Base-by-base conservation (phyloP, 2,329 filamentous ascomycete genomes). In the Colletotrichum plurivorum region DNA sequence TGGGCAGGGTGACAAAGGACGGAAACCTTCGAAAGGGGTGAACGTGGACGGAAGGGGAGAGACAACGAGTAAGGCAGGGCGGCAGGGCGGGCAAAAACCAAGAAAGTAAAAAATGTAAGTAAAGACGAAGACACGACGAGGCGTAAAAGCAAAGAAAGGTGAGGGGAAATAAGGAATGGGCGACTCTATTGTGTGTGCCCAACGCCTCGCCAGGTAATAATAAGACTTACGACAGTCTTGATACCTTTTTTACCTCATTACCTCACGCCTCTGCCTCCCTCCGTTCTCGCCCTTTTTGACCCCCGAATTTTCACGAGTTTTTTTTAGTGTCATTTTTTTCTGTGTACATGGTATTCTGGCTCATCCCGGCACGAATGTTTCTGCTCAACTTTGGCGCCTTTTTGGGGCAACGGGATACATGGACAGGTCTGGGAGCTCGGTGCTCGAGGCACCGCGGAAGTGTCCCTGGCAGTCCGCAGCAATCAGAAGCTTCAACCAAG, bases 361-460 rank as follows among this genome's bases (percentile, higher is more conserved):
- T 61, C 52, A 57, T 69, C 67, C 67, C 58, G n/a, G 62, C 18
- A 67, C 51, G 51, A 48, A 18, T 69, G 66, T 67, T 69, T 69
- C 67, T 46, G 55, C 43, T 66, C 62, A 60, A 60, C 55, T 67
- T 61, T 49, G 45, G 55, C 45, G 55, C 27, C 55, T 67, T 18
- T 52, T 60, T 10, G 45, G 54, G 55, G 36, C 41, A 53, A 54
- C 51, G 18, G 41, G 16, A 57, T 49, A 56, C 67, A 61, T 60
- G 62, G 62, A 51, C 67, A 69, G 55, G 67, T 69, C 61, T 59
- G 53, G 60, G 60, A 65, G 60, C 62, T 69, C 36, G 55, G 62
- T 66, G 62, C 62, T 56, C 55, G 36, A 55, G 62, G 67, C 62
- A 67, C 62, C 62, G 62, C 67, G 67, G 67, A 69, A 69, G 67